Conservation (phyloP, 2,329 filamentous ascomycete genomes). For the Nothomitra cinnamomea region DNA sequence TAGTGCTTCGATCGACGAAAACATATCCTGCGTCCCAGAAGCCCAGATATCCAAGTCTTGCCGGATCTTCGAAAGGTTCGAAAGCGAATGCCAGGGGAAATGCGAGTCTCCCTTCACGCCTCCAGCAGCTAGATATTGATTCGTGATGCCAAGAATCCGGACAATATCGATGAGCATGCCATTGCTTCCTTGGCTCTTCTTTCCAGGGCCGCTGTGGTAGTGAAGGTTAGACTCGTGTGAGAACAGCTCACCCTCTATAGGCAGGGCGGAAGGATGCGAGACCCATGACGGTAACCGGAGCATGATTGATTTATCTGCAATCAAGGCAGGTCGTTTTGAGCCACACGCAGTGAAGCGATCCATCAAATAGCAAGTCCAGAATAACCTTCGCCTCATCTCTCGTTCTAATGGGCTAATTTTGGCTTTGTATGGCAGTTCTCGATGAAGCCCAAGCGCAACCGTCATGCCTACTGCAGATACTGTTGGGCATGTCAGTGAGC, state of each 20-base stretch:
- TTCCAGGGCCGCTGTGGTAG: constrained; percentile 49
- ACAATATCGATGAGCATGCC: constrained; percentile 75
- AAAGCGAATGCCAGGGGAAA: constrained; percentile 79
- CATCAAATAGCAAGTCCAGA: constrained; percentile 79
- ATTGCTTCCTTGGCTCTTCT: constrained; percentile 56
- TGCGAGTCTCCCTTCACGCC: constrained; percentile 81
- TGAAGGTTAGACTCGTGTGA: constrained; percentile 63
- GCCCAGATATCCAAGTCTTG: constrained; percentile 78
- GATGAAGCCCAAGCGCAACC: constrained; percentile 63
- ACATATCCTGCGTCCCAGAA: constrained; percentile 61
- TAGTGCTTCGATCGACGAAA: constrained; percentile 55
- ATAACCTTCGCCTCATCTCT: constrained; percentile 62
- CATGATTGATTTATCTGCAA: constrained; percentile 59
- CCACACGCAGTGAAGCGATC: constrained; percentile 72
- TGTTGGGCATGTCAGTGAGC: constrained; percentile 25
- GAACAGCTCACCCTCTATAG: constrained; percentile 65
- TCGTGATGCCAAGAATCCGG: constrained; percentile 66
- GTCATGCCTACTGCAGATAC: constrained; percentile 68
- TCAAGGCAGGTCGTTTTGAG: constrained; percentile 64
- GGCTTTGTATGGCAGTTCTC: constrained; percentile 49
- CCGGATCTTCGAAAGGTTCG: constrained; percentile 70
- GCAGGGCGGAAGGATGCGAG: constrained; percentile 39
- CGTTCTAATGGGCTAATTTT: constrained; percentile 50
- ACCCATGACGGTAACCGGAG: constrained; percentile 62
- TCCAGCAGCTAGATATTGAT: constrained; percentile 66